Evolutionary conservation across 192 early-diverging fungal genomes (phyloP).

Genomic region (Umbelopsis sp.): DNA sequence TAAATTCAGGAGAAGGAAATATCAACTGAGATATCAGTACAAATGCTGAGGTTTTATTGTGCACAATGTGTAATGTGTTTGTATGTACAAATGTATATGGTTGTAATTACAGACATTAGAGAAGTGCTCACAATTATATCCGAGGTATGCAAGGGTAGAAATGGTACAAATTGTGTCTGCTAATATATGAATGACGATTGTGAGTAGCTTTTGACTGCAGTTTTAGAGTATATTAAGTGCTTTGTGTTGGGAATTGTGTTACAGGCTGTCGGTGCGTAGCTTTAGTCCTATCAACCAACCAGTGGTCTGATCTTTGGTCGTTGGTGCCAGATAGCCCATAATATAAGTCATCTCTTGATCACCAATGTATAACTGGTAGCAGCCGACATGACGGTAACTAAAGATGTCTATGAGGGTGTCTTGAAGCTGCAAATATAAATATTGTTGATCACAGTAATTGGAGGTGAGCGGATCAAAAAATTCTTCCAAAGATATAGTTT

Average conservation of each 20-base stretch:
- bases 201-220: too few species aligned
- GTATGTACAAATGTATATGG: too few species aligned
- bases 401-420: constrained; percentile 9
- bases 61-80: too few species aligned
- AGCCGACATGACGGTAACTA: constrained; percentile 2
- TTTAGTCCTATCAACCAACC: constrained; percentile 2
- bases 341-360: constrained; percentile 1
- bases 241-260: too few species aligned
- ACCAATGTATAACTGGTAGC: constrained; percentile 1
- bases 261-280: background rate
- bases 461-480: constrained; percentile 9
- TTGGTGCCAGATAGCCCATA: background rate
- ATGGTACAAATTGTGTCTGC: too few species aligned
- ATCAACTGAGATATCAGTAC: background rate
- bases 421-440: constrained; percentile 4
- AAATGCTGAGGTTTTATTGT: too few species aligned
- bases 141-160: too few species aligned
- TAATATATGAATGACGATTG: too few species aligned
- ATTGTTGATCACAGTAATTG: constrained; percentile 12
- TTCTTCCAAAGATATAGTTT: background rate
- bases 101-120: too few species aligned
- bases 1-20: background rate
- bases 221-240: too few species aligned
- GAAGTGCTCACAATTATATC: too few species aligned
- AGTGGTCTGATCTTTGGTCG: background rate